These are phyloP conservation scores for Ustilago curta DNA, from an alignment of 1,284 basidiomycete genomes.

Conservation along the genomic window DNA sequence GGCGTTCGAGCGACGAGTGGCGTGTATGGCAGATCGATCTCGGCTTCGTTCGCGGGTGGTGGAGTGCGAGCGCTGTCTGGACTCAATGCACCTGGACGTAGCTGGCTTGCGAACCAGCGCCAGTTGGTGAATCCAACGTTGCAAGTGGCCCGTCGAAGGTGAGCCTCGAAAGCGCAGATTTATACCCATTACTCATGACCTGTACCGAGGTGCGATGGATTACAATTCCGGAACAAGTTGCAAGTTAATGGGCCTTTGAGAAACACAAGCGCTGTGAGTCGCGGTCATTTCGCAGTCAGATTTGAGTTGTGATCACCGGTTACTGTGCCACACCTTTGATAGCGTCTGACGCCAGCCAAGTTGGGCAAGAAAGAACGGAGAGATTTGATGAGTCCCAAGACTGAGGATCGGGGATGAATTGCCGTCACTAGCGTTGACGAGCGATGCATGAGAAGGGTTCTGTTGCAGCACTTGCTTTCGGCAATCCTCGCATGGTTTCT, in stretches of 20 bases:
- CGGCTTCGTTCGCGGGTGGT: conserved; percentile 34
- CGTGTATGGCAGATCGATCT: conserved; percentile 13
- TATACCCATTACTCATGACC: conserved; percentile 12
- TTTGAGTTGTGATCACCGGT: background rate
- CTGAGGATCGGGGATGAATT: background rate
- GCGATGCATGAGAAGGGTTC: conserved; percentile 6
- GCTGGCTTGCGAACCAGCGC: conserved; percentile 39
- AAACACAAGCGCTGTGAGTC: background rate
- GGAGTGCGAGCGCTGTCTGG: conserved; percentile 39
- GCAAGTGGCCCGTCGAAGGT: conserved; percentile 34
- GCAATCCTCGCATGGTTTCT: background rate
- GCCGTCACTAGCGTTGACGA: background rate
- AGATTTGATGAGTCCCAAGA: too few species aligned
- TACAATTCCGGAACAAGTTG: background rate
- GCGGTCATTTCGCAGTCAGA: background rate
- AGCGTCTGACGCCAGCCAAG: background rate
- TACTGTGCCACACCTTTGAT: background rate
- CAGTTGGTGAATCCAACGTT: conserved; percentile 37
- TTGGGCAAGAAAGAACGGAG: background rate
- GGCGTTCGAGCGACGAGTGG: conserved; percentile 6
- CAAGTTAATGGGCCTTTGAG: background rate
- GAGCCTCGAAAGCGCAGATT: background rate
- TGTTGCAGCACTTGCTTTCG: conserved; percentile 1
- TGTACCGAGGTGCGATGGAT: background rate
- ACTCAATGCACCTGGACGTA: conserved; percentile 30